Evolutionary conservation across 306 rosid genomes (phyloP).

Genomic region (Lathyrus tuberosus): DNA sequence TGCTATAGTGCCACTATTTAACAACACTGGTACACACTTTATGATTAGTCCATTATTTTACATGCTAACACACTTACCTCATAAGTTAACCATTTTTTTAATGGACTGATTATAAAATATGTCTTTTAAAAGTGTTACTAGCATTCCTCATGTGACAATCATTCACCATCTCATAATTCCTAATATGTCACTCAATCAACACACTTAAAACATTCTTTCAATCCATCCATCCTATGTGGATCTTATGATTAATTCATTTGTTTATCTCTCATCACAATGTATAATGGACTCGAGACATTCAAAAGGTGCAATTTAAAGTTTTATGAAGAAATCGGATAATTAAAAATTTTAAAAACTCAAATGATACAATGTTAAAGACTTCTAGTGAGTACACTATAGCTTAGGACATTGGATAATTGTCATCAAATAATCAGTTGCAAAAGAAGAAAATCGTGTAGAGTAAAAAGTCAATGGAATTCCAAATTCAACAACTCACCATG

Average conservation of each 20-base stretch:
- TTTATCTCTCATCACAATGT: not conserved
- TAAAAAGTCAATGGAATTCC: conserved; percentile 19
- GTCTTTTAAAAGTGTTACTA: not conserved
- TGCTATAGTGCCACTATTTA: not conserved
- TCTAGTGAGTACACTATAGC: not conserved
- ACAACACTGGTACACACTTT: conserved; percentile 25
- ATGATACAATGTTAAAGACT: not conserved
- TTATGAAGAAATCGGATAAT: not conserved
- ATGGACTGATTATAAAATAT: not conserved
- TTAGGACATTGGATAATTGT: not conserved
- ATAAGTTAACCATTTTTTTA: not conserved
- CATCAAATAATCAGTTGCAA: conserved; percentile 1
- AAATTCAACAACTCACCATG: conserved; percentile 69
- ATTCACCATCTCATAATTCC: conserved; percentile 15
- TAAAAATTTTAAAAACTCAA: conserved; percentile 4
- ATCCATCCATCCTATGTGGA: conserved; percentile 8
- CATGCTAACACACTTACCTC: not conserved
- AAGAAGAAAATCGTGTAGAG: conserved; percentile 12
- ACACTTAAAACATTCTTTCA: not conserved
- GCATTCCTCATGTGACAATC: conserved; percentile 2
- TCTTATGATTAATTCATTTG: not conserved
- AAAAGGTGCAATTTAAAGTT: not conserved
- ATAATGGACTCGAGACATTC: not conserved
- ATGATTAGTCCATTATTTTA: not conserved
- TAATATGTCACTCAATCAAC: conserved; percentile 26